Percentiles rank a stretch among this genome's conserved stretches.
Evolutionary conservation across 2,329 filamentous ascomycete genomes (phyloP).

Genomic region (Alternaria arbusti): DNA sequence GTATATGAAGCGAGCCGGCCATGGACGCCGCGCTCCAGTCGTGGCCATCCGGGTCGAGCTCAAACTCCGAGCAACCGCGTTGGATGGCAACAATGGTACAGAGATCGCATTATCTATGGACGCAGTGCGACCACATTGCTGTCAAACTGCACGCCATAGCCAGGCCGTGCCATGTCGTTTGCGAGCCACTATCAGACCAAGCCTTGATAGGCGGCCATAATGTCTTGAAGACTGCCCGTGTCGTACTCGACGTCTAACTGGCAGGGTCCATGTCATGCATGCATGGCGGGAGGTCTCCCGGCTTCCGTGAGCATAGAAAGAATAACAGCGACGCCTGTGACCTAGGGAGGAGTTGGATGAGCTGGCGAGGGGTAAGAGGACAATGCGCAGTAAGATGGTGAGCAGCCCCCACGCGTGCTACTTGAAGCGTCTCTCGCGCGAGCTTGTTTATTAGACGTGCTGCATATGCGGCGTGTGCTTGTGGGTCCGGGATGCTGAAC

Average conservation of each 20-base stretch:
- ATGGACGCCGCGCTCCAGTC: background rate
- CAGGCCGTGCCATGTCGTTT: background rate
- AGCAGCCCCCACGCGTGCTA: conserved; percentile 11
- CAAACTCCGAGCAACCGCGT: background rate
- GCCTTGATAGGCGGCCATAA: background rate
- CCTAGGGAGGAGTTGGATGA: conserved; percentile 27
- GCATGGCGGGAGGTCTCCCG: background rate
- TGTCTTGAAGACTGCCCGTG: background rate
- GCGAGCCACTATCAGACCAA: background rate
- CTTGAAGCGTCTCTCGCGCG: conserved; percentile 27
- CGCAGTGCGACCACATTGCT: conserved; percentile 3
- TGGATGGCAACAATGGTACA: background rate
- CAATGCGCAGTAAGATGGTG: conserved; percentile 3
- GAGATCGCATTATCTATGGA: background rate
- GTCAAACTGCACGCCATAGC: conserved; percentile 1
- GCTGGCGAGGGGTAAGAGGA: conserved; percentile 31
- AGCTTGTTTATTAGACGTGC: conserved; percentile 29
- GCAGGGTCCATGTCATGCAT: background rate
- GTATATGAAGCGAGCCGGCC: background rate
- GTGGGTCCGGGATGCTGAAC: conserved; percentile 19
- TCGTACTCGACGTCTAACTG: background rate
- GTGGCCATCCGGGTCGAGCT: background rate
- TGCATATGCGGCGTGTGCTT: conserved; percentile 10
- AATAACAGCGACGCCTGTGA: conserved; percentile 8
- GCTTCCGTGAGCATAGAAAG: conserved; percentile 7